Conservation (phyloP, 2,329 filamentous ascomycete genomes). For the Periglandula ipomoeae region DNA sequence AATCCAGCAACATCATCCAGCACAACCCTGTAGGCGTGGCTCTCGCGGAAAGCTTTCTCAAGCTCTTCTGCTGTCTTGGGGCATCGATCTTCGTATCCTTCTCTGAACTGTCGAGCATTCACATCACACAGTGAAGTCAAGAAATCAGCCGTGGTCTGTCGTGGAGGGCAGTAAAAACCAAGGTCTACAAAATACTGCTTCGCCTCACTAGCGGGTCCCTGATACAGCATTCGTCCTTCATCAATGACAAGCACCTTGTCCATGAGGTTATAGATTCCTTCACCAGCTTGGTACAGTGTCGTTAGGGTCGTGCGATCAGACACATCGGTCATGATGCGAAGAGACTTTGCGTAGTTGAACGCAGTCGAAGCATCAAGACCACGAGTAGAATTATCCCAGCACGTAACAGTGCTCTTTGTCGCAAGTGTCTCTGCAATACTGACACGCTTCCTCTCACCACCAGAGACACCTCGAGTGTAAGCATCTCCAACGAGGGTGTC, state of each 20-base stretch:
- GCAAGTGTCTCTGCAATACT: conserved; percentile 70
- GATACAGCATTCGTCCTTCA: conserved; percentile 59
- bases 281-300: conserved; percentile 13
- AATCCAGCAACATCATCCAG: conserved; percentile 43
- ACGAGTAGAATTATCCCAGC: conserved; percentile 73
- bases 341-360: conserved; percentile 63
- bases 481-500: conserved; percentile 70
- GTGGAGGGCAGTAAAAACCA: conserved; percentile 43
- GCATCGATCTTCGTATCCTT: conserved; percentile 15
- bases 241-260: conserved; percentile 57
- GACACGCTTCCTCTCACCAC: conserved; percentile 73
- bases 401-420: conserved; percentile 62
- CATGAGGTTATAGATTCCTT: conserved; percentile 35
- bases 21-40: conserved; percentile 34
- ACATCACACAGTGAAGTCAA: conserved; percentile 36
- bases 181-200: conserved; percentile 52
- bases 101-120: conserved; percentile 4
- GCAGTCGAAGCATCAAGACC: conserved; percentile 75
- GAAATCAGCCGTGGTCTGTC: conserved; percentile 55
- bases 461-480: conserved; percentile 62
- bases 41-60: conserved; percentile 29
- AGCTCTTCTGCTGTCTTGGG: conserved; percentile 42
- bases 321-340: conserved; percentile 67
- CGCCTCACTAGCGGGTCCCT: conserved; percentile 47
- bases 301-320: conserved; percentile 25